Evolutionary conservation across 139 green algal species (phyloP).

Genomic region (Chlorella vulgaris): DNA sequence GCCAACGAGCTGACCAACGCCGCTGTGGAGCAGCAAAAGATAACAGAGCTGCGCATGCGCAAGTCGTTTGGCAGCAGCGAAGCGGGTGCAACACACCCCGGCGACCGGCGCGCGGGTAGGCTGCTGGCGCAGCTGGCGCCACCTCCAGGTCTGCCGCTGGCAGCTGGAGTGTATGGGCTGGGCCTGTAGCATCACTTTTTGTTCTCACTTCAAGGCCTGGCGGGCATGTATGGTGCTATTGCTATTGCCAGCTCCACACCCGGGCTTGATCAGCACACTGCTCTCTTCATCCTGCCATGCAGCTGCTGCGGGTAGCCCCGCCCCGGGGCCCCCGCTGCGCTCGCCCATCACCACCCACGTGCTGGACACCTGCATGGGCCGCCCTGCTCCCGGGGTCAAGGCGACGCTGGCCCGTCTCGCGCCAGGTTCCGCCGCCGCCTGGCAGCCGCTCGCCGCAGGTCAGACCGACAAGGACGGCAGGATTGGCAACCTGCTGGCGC

Average conservation of each 20-base stretch:
- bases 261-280: no score
- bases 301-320: not conserved
- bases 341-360: conserved; percentile 97
- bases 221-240: no score
- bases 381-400: conserved; percentile 76
- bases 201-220: no score
- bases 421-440: conserved; percentile 39
- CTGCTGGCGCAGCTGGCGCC: conserved; percentile 52
- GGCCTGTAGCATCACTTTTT: not conserved
- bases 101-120: conserved; percentile 55
- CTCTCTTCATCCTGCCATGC: no score
- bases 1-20: conserved; percentile 71
- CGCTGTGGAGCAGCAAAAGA: conserved; percentile 93
- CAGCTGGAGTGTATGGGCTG: not conserved
- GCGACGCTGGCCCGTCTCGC: conserved; percentile 64
- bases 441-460: conserved; percentile 53
- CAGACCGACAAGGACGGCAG: conserved; percentile 85
- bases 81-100: not conserved
- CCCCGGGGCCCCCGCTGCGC: conserved; percentile 1
- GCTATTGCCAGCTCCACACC: no score
- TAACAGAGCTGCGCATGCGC: conserved; percentile 90
- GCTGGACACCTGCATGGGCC: conserved; percentile 83
- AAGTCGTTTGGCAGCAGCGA: conserved; percentile 50
- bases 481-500: conserved; percentile 60
- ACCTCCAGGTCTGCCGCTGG: conserved; percentile 15